Evolutionary conservation across 805 yeast species (phyloP).

Genomic region (Starmerella kuoi): DNA sequence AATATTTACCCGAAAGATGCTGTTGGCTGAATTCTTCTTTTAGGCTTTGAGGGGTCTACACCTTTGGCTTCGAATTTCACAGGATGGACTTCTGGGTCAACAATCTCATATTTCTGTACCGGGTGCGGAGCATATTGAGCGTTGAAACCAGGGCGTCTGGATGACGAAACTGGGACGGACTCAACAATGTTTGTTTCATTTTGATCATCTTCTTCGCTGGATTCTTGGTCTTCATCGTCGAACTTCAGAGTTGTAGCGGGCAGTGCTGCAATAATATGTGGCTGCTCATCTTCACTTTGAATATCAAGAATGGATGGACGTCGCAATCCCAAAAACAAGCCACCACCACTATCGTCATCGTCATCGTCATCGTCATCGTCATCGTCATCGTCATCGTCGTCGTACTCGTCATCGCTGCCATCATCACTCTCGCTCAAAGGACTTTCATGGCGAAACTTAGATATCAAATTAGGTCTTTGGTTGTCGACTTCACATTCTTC

Average conservation of each 20-base stretch:
- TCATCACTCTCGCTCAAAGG: not conserved
- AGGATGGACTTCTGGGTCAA: constrained; percentile 23
- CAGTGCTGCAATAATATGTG: constrained; percentile 57
- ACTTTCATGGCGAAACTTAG: not conserved
- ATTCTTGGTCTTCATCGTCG: constrained; percentile 52
- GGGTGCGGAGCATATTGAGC: constrained; percentile 23
- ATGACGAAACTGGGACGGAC: not conserved
- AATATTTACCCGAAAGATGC: too few species aligned
- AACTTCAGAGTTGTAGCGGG: constrained; percentile 81
- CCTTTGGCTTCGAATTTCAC: constrained; percentile 18
- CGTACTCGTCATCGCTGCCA: constrained; percentile 23
- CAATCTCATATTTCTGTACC: constrained; percentile 21
- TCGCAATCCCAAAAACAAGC: constrained; percentile 49
- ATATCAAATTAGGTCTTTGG: not conserved
- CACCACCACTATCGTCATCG: constrained; percentile 54
- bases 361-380: constrained; percentile 35
- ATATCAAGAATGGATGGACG: constrained; percentile 25
- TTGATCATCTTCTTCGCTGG: constrained; percentile 30
- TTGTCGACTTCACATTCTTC: constrained; percentile 13
- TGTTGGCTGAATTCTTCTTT: too few species aligned
- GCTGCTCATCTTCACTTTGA: constrained; percentile 15
- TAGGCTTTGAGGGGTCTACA: too few species aligned
- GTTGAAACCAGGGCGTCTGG: constrained; percentile 18
- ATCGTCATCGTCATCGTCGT: constrained; percentile 21
- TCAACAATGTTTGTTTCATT: constrained; percentile 33